phyloP scores from a whole-genome alignment of 164 flowering plant species.

The Litsea cubeba region DNA sequence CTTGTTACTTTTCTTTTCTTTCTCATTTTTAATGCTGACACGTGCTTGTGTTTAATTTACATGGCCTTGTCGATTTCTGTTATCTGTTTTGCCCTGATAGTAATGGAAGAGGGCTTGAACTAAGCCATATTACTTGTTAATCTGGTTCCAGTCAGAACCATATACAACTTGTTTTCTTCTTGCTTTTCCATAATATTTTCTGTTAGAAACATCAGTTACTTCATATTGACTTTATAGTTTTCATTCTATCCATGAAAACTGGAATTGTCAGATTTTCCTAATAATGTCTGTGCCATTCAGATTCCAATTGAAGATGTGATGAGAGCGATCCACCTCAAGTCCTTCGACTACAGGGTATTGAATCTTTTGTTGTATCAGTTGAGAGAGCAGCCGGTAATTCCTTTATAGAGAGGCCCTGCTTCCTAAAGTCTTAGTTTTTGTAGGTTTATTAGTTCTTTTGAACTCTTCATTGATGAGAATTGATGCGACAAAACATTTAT shows the following conservation, averaged over 20 bases:
- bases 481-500: background rate
- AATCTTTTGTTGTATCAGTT: constrained; percentile 79
- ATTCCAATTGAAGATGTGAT: constrained; percentile 65
- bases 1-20: background rate
- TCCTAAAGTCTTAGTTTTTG: background rate
- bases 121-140: no score
- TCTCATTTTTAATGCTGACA: background rate
- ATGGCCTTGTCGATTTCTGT: background rate
- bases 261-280: background rate
- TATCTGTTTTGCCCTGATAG: no score
- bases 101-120: no score
- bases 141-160: no score
- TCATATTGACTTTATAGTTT: background rate
- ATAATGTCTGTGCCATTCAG: constrained; percentile 29
- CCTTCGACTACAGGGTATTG: constrained; percentile 88
- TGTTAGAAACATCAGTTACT: background rate
- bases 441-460: background rate
- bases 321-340: constrained; percentile 80
- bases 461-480: background rate
- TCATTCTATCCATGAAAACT: constrained; percentile 1
- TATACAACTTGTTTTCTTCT: no score
- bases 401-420: background rate
- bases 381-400: constrained; percentile 61
- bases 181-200: no score
- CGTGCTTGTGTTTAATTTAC: background rate